phyloP scores from a whole-genome alignment of 2,329 filamentous ascomycete species.

The Hymenoscyphus fraxineus region DNA sequence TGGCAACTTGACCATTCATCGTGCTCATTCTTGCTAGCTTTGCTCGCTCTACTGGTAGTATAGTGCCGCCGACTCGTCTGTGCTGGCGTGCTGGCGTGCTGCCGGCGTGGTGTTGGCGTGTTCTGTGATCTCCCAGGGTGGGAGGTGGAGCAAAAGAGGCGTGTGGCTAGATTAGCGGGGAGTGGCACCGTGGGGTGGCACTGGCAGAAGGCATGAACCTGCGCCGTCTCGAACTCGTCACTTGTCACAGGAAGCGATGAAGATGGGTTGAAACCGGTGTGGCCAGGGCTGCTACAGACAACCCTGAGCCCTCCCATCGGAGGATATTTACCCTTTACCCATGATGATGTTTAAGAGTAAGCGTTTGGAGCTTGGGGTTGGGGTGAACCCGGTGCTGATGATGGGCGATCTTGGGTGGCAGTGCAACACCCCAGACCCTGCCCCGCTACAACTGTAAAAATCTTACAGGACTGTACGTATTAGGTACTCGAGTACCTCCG shows the following conservation, averaged over 20 bases:
- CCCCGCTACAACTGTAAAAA: neutral
- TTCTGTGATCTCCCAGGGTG: conserved; percentile 14
- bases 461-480: too few species aligned
- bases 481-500: too few species aligned
- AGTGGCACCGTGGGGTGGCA: neutral
- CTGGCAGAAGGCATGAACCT: conserved; percentile 9
- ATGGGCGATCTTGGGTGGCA: conserved; percentile 1
- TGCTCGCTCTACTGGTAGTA: neutral
- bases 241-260: conserved; percentile 17
- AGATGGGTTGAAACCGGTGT: conserved; percentile 17
- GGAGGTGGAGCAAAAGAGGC: neutral
- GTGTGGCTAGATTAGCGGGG: neutral
- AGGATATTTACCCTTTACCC: neutral
- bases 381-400: conserved; percentile 1
- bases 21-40: neutral
- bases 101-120: neutral
- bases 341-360: neutral
- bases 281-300: conserved; percentile 6
- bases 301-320: neutral
- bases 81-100: conserved; percentile 1
- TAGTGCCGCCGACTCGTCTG: conserved; percentile 7
- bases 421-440: neutral
- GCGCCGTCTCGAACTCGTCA: conserved; percentile 27
- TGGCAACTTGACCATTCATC: neutral
- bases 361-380: neutral